Evolutionary conservation across 1,284 basidiomycete species (phyloP), one percentile per base, ranked within the genome.

Genomic region (Taiwanofungus camphoratus): DNA sequence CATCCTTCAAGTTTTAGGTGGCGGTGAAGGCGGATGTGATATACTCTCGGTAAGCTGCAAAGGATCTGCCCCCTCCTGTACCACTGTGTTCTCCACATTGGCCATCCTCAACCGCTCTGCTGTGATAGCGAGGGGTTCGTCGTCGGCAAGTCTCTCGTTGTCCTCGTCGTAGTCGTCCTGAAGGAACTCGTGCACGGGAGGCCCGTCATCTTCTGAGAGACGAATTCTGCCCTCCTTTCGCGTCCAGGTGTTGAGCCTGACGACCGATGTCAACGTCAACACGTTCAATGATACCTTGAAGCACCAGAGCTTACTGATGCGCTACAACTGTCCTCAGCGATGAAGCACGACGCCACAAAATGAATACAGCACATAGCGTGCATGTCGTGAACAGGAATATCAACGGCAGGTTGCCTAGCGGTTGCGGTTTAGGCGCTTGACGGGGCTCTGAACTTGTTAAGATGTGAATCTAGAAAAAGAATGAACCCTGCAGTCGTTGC

Each of bases 121-220:
- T 9, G 50, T 52, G 4, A 44, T 34, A 7, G 54, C 54, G 11
- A 60, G 45, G 13, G 54, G 55, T 23, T 62, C 54, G 30, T 58
- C 56, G 39, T 61, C 60, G 16, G 43, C 49, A 5, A 59, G 40
- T n/a, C 52, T 50, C 24, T 55, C 59, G 30, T 58, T 56, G 30
- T 60, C 63, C 7, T 82, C 80, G 41, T 82, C 78, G 34, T 75
- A 70, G 29, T 78, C 77, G 48, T 82, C 78, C 22, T 69, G 74
- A 37, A 87, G 55, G 51, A 87, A 86, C 43, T 79, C 77, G 11
- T 69, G 66, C 5, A 79, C 73, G 16, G 83, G 69, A 7, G 84
- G 85, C 0, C 83, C 82, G 41, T 87, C 81, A 50, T 87, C 85
- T 53, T 76, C 69, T 30, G 82, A 85, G 20, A 87, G 68, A 8